Conservation (phyloP, 768 basidiomycete species). For the Suillus occidentalis region DNA sequence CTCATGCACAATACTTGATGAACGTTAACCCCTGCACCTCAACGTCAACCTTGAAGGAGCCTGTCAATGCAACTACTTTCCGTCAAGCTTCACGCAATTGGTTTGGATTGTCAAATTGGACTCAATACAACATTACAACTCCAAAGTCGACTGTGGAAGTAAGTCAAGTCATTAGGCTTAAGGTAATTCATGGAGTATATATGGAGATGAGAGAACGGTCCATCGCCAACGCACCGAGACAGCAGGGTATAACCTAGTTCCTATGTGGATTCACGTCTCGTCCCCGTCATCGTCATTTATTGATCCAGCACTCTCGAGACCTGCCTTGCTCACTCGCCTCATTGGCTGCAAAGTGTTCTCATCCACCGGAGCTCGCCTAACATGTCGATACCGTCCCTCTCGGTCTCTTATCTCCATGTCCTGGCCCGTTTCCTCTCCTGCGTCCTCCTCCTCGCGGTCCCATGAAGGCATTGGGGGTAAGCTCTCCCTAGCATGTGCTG, state of each 20-base stretch:
- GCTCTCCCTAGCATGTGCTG: slow-evolving; percentile 72
- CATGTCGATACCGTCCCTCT: slow-evolving; percentile 83
- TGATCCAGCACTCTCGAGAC: slow-evolving; percentile 68
- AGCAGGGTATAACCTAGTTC: not conserved
- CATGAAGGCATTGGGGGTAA: slow-evolving; percentile 40
- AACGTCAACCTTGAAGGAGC: not conserved
- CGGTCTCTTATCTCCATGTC: slow-evolving; percentile 90
- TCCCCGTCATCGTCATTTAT: not conserved
- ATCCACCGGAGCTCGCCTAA: slow-evolving; percentile 83
- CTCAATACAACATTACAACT: not conserved
- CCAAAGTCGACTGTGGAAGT: not conserved
- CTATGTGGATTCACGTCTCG: not conserved
- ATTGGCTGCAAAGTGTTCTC: slow-evolving; percentile 87
- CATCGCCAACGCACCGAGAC: not conserved
- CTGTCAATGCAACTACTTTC: not conserved
- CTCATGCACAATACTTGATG: not conserved
- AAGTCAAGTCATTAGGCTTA: not conserved
- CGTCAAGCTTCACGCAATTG: not conserved
- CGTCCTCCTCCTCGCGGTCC: slow-evolving; percentile 17
- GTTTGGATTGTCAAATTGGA: not conserved
- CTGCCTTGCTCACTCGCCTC: slow-evolving; percentile 90
- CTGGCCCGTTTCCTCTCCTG: slow-evolving; percentile 54
- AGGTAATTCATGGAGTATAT: not conserved
- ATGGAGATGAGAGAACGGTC: not conserved
- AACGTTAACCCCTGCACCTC: not conserved